Evolutionary conservation across 176 grass and related monocot species (phyloP).

Genomic region (Aegilops umbellulata): DNA sequence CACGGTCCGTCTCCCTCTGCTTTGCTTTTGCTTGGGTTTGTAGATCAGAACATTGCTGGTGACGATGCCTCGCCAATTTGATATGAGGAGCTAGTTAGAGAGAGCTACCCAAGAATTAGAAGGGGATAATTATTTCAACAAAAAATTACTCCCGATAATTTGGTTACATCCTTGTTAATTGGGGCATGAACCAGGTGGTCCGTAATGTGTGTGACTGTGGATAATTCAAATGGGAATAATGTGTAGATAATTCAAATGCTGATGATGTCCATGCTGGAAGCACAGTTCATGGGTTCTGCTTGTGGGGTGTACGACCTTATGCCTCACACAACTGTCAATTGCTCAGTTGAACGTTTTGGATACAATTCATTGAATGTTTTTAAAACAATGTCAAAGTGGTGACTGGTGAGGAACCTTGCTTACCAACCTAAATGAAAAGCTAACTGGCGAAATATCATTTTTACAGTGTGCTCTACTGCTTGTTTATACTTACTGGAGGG

Average conservation of each 20-base stretch:
- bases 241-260: neutral
- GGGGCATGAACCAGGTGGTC: neutral
- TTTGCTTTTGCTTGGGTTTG: neutral
- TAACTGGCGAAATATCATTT: neutral
- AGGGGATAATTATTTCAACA: neutral
- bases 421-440: neutral
- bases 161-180: neutral
- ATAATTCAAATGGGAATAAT: neutral
- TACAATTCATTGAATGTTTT: neutral
- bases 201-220: neutral
- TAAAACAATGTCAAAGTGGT: neutral
- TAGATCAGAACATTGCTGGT: neutral
- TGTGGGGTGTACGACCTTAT: neutral
- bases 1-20: neutral
- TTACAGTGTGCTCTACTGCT: neutral
- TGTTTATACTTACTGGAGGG: neutral
- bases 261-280: neutral
- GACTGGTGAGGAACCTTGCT: neutral
- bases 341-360: neutral
- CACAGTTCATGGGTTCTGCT: neutral
- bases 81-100: neutral
- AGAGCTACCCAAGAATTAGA: neutral
- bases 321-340: neutral
- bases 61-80: neutral
- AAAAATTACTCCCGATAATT: neutral